Conservation (phyloP, 2,329 filamentous ascomycete genomes). For the Juglanconis sp. region DNA sequence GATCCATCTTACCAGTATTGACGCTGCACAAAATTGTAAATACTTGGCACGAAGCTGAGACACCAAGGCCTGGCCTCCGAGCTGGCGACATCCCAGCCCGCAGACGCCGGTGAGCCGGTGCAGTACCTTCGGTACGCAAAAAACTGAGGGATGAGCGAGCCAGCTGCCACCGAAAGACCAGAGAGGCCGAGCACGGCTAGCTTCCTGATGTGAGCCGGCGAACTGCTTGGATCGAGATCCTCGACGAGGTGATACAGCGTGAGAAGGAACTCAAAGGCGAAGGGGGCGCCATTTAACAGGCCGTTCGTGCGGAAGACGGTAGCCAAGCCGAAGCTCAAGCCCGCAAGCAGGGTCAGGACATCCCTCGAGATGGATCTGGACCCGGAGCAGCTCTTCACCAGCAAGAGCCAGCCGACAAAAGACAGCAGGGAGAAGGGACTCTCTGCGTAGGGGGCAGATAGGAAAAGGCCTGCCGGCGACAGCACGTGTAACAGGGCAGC, state of each 20-base stretch:
- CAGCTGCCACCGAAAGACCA: constrained; percentile 64
- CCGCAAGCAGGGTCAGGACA: constrained; percentile 57
- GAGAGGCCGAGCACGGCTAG: constrained; percentile 60
- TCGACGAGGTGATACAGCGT: constrained; percentile 31
- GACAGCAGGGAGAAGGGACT: constrained; percentile 74
- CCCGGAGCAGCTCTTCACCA: constrained; percentile 48
- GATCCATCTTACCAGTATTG: constrained; percentile 73
- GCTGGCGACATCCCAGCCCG: constrained; percentile 21
- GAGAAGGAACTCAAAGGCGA: constrained; percentile 59
- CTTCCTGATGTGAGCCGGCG: constrained; percentile 42
- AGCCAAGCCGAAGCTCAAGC: constrained; percentile 67
- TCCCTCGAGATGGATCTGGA: constrained; percentile 37
- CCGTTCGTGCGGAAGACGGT: constrained; percentile 81
- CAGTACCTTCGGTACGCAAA: constrained; percentile 75
- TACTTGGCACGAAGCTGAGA: constrained; percentile 67
- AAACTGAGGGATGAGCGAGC: constrained; percentile 69
- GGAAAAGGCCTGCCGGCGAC: constrained; percentile 84
- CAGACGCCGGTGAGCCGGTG: constrained; percentile 21
- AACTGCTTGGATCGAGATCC: constrained; percentile 34
- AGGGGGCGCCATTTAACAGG: constrained; percentile 73
- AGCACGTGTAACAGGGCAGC: constrained; percentile 75
- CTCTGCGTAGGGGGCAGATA: constrained; percentile 84
- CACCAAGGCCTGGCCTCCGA: constrained; percentile 70
- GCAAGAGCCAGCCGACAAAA: constrained; percentile 69
- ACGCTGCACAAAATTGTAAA: constrained; percentile 85